Base-by-base conservation (phyloP, 192 early-diverging fungal species). In the Helicostylum pulchrum region DNA sequence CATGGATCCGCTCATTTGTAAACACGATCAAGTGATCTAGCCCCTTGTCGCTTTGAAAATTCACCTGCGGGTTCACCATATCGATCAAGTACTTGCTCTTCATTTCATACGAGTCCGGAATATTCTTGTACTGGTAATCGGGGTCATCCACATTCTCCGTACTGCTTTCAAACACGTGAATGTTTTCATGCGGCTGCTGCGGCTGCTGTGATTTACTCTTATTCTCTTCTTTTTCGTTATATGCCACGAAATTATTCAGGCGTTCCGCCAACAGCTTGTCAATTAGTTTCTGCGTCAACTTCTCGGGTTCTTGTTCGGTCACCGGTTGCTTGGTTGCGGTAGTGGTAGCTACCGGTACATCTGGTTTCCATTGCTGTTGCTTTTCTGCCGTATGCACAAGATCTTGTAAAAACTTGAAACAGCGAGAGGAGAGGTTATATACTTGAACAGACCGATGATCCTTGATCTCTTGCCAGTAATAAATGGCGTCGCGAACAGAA, bases 371-470 rank as follows among this genome's bases (percentile, higher is more conserved):
- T 4, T 32, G 31, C 9, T 34, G 31, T 10, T 56, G 32, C 7
- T 7, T 17, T 20, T 56, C 7, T 3, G 54, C 31, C 8, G 36
- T 63, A 15, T 59, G 53, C 4, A 83, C 73, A 17, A 92, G 74
- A 32, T 90, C 89, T 39, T 78, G 79, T 50, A 86, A 83, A 9
- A 92, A 85, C 60, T 85, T 82, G 31, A 86, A 77, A 0, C 92
- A 88, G 7, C 87, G 68, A 68, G 84, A 90, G 10, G 92, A 94
- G 42, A 94, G 73, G 65, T 88, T 93, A 74, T 94, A 94, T 49
- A 76, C 77, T 26, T 90, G 74, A 12, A 86, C 84, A 8, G 80
- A 83, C 10, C 83, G 62, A 31, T 86, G 82, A 44, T 80, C 74
- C 53, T 88, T 77, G 4, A 92, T 71, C 32, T 90, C 83, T 53